Percentiles rank a stretch among this genome's conserved stretches.
These are phyloP conservation scores for Ustilaginoidea virens DNA, from an alignment of 2,329 filamentous ascomycete species.

Conservation along the genomic window DNA sequence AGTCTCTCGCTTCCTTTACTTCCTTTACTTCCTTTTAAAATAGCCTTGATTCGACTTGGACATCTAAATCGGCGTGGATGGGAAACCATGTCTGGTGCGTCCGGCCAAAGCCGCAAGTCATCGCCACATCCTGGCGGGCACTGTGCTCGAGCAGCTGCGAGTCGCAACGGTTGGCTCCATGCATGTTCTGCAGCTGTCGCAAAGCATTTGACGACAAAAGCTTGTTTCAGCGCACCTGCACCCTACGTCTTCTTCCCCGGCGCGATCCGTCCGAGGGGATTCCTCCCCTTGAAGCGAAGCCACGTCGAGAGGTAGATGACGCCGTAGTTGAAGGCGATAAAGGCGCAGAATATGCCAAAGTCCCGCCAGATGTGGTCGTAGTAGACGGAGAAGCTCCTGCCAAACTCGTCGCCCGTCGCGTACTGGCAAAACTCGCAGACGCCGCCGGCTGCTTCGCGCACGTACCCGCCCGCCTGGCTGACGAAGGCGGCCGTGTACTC, in stretches of 20 bases:
- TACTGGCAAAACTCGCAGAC: conserved; percentile 52
- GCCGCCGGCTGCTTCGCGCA: conserved; percentile 36
- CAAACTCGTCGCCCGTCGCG: conserved; percentile 43
- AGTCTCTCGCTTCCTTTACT: too few relatives aligned
- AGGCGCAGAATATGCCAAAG: conserved; percentile 49
- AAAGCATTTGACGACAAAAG: too few relatives aligned
- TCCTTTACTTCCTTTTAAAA: too few relatives aligned
- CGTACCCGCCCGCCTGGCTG: conserved; percentile 40
- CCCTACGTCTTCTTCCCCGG: conserved; percentile 8
- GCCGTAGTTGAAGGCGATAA: conserved; percentile 45
- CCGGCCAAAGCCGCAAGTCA: too few relatives aligned
- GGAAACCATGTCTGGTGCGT: too few relatives aligned
- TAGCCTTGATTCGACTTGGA: too few relatives aligned
- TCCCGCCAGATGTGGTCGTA: conserved; percentile 48
- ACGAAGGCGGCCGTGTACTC: conserved; percentile 41
- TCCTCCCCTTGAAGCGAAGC: conserved; percentile 23
- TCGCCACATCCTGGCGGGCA: too few relatives aligned
- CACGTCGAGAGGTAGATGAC: conserved; percentile 24
- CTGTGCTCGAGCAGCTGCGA: too few relatives aligned
- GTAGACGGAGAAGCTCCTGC: conserved; percentile 41
- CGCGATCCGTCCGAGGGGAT: conserved; percentile 17
- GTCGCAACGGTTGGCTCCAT: too few relatives aligned
- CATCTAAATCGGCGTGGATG: too few relatives aligned
- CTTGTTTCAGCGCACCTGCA: not conserved
- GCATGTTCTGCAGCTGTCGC: too few relatives aligned